Evolutionary conservation across 2,329 filamentous ascomycete species (phyloP), one percentile per base, ranked within the genome.

Genomic region (Rutstroemia sp.): DNA sequence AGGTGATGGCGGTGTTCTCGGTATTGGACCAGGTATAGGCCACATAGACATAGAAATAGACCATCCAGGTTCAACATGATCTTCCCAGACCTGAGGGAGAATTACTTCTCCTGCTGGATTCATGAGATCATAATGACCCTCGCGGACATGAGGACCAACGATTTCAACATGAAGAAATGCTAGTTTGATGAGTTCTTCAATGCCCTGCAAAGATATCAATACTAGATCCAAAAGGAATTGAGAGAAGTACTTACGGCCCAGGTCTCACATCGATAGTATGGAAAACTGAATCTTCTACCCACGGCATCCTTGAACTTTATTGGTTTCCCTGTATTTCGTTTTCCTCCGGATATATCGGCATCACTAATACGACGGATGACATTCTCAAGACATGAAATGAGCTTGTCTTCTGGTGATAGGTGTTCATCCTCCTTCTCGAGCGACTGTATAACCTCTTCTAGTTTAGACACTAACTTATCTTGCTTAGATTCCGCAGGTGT

Each of bases 241-340:
- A 30, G 23, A 39, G 12, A 47, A 16, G 10, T 21, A 79, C 82
- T 69, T 82, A 92, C 88, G 75, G 78, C 76, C 90, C 90, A 95
- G 2, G 86, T 94, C 67, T 84, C 83, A 72, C 91, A 96, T 34
- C 95, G 71, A 61, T 92, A 83, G 73, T 86, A 96, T 1, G 92
- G 92, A 68, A 96, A 96, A 72, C 84, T 94, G 70, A 95, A 96
- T 71, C 95, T 95, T 62, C 92, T 81, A 25, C 89, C 89, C 16
- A 96, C 84, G 1, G 91, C 91, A 68, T 96, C 92, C 73, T 95
- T 95, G 75, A 95, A 95, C 64, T 86, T 86, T 70, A 96, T 89
- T n/a, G 51, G 44, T 17, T 48, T 40, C 8, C 44, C 40, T 10
- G n/a, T 30, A 17, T 54, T 34, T 16, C 5, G 23, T 14, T 54